Evolutionary conservation across 306 rosid genomes (phyloP).

Genomic region (Bauhinia variegata): DNA sequence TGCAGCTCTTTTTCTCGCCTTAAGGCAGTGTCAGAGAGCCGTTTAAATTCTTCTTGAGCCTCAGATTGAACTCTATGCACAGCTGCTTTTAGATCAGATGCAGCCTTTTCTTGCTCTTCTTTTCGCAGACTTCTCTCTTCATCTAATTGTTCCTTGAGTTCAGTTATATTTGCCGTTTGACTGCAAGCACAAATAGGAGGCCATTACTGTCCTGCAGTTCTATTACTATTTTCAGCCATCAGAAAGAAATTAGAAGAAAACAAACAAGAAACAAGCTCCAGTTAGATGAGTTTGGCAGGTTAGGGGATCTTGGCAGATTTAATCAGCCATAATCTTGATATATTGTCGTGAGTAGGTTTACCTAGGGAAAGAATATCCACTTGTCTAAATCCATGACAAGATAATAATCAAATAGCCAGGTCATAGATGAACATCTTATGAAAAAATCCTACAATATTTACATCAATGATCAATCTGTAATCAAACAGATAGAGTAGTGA

Average conservation of each 20-base stretch:
- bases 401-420: conserved; percentile 23
- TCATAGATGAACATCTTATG: neutral
- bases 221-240: conserved; percentile 8
- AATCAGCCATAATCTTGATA: no score
- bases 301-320: no score
- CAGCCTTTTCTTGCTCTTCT: conserved; percentile 90
- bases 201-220: conserved; percentile 24
- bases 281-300: conserved; percentile 4
- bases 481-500: no score
- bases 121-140: conserved; percentile 79
- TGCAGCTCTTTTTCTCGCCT: conserved; percentile 79
- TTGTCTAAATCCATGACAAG: neutral
- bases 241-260: conserved; percentile 6
- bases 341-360: no score
- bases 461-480: conserved; percentile 28
- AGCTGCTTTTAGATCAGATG: conserved; percentile 78
- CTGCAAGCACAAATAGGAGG: conserved; percentile 44
- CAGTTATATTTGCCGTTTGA: conserved; percentile 77
- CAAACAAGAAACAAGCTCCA: neutral
- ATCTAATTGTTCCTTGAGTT: conserved; percentile 72
- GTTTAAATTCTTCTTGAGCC: conserved; percentile 80
- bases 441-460: neutral
- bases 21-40: conserved; percentile 61
- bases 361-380: neutral
- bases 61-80: conserved; percentile 78